These are phyloP conservation scores for Erodium moschatum DNA, from an alignment of 441 rosid species.

Conservation along the genomic window DNA sequence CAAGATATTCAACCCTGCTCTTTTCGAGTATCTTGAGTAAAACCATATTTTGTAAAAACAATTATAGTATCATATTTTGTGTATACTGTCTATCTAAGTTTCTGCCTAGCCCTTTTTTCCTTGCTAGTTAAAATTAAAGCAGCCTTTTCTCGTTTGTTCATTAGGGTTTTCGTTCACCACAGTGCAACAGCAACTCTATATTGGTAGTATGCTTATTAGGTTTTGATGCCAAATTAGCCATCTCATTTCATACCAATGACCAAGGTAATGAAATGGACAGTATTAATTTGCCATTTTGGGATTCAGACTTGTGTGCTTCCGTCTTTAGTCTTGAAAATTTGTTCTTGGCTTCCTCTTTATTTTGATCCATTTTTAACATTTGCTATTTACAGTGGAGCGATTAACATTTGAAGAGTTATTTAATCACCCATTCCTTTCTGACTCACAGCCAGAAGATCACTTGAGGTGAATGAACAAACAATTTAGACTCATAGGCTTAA, in stretches of 20 bases:
- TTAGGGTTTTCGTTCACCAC: no score
- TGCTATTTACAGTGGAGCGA: not conserved
- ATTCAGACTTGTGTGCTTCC: no score
- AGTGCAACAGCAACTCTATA: no score
- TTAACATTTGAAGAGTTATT: constrained; percentile 9
- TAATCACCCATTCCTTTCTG: constrained; percentile 5
- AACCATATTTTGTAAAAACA: not conserved
- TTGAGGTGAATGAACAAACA: constrained; percentile 38
- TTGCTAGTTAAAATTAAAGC: not conserved
- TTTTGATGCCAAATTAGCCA: not conserved
- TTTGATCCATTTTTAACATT: not conserved
- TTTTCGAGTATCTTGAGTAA: not conserved
- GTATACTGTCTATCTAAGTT: not conserved
- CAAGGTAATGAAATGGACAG: not conserved
- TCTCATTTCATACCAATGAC: not conserved
- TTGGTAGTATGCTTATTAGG: not conserved
- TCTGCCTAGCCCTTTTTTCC: not conserved
- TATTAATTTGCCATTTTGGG: no score
- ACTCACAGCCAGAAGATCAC: constrained; percentile 1
- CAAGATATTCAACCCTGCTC: not conserved
- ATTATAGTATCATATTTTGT: no score
- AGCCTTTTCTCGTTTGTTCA: not conserved
- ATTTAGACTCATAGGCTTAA: constrained; percentile 7
- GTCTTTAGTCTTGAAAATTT: no score
- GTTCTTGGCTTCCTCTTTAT: not conserved